phyloP scores from a whole-genome alignment of 169 alveolate genomes.

The Eimeria acervulina region DNA sequence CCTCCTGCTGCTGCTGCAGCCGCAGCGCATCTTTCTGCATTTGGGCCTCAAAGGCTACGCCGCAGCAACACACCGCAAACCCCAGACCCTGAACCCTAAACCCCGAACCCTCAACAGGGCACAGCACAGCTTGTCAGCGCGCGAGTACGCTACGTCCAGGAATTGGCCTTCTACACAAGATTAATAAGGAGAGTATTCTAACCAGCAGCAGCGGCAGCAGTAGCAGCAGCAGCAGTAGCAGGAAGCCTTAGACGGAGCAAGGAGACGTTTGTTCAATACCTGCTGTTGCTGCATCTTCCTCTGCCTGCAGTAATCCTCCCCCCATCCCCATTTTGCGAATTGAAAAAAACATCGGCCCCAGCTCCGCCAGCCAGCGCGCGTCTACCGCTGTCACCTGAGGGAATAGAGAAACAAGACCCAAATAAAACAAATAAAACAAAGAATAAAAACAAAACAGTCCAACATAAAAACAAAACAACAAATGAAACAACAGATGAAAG shows the following conservation, averaged over 20 bases:
- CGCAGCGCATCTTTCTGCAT: slow-evolving; percentile 11
- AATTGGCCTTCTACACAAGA: not conserved
- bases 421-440: not conserved
- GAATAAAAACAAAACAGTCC: not conserved
- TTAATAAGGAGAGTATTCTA: no score
- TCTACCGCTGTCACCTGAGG: slow-evolving; percentile 98
- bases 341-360: slow-evolving; percentile 92
- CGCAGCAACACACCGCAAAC: not conserved
- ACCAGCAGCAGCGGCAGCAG: slow-evolving; percentile 21
- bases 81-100: not conserved
- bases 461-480: not conserved
- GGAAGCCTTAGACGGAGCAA: no score
- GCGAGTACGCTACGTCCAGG: not conserved
- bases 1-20: slow-evolving; percentile 34
- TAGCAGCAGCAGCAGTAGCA: not conserved
- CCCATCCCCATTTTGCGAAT: slow-evolving; percentile 53
- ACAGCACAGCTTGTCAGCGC: no score
- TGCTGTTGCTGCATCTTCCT: slow-evolving; percentile 44
- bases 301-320: not conserved
- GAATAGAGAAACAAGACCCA: not conserved
- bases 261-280: not conserved
- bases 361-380: slow-evolving; percentile 98
- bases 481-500: no score
- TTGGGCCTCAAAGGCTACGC: slow-evolving; percentile 31
- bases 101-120: no score